Conservation (phyloP, 2,329 filamentous ascomycete genomes). For the Botrytis porri region DNA sequence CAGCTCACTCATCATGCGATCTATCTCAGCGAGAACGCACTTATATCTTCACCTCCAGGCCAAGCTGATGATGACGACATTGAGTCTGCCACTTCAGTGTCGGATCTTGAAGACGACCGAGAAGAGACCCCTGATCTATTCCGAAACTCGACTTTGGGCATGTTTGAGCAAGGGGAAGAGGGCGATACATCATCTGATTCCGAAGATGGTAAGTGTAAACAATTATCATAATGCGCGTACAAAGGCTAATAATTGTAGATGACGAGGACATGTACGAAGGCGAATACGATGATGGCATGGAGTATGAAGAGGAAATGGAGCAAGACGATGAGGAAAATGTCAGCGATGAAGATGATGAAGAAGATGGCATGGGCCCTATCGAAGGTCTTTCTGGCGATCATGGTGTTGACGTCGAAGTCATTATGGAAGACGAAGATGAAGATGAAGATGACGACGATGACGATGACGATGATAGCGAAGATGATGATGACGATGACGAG, state of each 20-base stretch:
- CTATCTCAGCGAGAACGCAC: conserved; percentile 66
- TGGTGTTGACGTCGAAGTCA: conserved; percentile 64
- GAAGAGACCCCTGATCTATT: conserved; percentile 97
- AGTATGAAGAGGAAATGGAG: conserved; percentile 81
- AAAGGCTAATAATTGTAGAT: conserved; percentile 50
- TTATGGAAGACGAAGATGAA: conserved; percentile 68
- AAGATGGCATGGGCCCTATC: conserved; percentile 80
- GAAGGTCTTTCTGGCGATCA: conserved; percentile 68
- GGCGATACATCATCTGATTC: conserved; percentile 72
- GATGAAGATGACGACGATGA: conserved; percentile 34
- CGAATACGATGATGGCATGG: conserved; percentile 85
- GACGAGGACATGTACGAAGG: conserved; percentile 93
- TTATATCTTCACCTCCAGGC: conserved; percentile 64
- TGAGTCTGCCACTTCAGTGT: conserved; percentile 81
- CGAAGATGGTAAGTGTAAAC: conserved; percentile 53
- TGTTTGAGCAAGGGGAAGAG: conserved; percentile 81
- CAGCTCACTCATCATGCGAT: conserved; percentile 85
- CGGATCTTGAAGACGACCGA: conserved; percentile 79
- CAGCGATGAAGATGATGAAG: conserved; percentile 84
- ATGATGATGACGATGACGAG: conserved; percentile 55
- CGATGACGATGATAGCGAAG: conserved; percentile 45
- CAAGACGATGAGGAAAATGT: conserved; percentile 81
- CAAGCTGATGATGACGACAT: conserved; percentile 84
- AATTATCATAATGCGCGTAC: neutral
- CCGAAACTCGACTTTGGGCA: conserved; percentile 90